These are phyloP conservation scores for Nymphaea thermarum DNA, from an alignment of 164 flowering plant species.

Conservation along the genomic window DNA sequence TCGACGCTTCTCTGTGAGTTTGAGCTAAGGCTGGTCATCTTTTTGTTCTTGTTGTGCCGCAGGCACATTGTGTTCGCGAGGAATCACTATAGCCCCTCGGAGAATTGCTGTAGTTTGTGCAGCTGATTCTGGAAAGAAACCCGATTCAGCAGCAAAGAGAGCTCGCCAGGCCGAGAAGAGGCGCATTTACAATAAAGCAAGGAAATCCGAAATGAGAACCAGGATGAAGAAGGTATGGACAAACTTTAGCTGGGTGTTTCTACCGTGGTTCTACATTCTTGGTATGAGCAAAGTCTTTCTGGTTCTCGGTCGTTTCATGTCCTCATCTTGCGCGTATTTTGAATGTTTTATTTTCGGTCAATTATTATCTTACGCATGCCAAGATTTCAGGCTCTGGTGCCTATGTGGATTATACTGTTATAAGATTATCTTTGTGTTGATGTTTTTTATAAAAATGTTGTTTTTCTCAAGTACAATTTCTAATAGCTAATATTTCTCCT, in stretches of 20 bases:
- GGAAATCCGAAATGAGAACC: conserved; percentile 72
- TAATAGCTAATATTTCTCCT: too few species aligned
- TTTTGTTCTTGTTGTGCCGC: conserved; percentile 3
- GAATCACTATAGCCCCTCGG: conserved; percentile 23
- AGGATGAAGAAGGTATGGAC: conserved; percentile 78
- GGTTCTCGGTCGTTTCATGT: too few species aligned
- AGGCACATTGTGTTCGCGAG: conserved; percentile 39
- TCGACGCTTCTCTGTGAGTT: not conserved
- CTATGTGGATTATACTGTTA: too few species aligned
- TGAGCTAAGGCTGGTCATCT: not conserved
- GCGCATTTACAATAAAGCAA: conserved; percentile 55
- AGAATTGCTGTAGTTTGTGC: conserved; percentile 52
- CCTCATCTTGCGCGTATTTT: too few species aligned
- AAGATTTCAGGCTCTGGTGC: too few species aligned
- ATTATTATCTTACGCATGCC: too few species aligned
- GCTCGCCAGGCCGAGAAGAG: conserved; percentile 90
- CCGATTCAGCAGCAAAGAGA: conserved; percentile 86
- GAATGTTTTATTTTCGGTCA: not conserved
- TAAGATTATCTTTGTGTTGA: too few species aligned
- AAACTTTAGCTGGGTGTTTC: not conserved
- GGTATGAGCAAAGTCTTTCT: too few species aligned
- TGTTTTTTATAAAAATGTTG: too few species aligned
- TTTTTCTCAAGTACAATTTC: too few species aligned
- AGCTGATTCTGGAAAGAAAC: conserved; percentile 48
- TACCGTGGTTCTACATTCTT: too few species aligned